Base-by-base conservation (phyloP, 331 rosid species). In the Malus hybrid region DNA sequence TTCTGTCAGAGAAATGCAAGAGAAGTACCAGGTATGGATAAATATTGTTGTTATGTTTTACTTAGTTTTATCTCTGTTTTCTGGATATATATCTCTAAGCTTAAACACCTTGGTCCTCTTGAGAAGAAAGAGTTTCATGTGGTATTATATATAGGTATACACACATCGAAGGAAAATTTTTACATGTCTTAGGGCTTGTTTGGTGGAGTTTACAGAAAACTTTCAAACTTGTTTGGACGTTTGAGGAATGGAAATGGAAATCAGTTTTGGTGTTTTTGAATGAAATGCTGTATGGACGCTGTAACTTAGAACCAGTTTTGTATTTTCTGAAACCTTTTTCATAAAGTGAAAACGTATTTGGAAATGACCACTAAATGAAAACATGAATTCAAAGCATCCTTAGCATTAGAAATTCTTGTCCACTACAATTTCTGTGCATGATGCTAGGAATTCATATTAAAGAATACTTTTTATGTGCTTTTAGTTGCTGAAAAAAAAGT, bases 1-100 rank as follows among this genome's bases (percentile, higher is more conserved):
- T 82, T 95, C 97, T 53, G 87, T 93, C 70, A 86, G 94, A 72
- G 98, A 93, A 83, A 91, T 91, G 96, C 97, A 91, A 88, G 97
- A 91, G 78, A 93, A 89, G 80, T 93, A 87, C 87, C 93, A 93
- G 96, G 98, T 89, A 70, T 68, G 70, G 15, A 74, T 29, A 6
- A 50, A 6, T 50, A 16, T 50, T 50, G 18, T 50, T 16, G 57
- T 6, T 52, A 19, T 3, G 42, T 32, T 72, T 8, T 58, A 42
- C 16, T 60, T 61, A 10, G 19, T 50, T 61, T 13, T 4, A 8
- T 73, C 28, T 6, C 15, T 63, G n/a, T 26, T 66, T 66, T 62
- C 24, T 46, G 19, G 28, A 14, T 26, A 26, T 70, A 13, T 10
- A 28, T 28, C 74, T 52, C 44, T 6, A 70, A 19, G 63, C 22